phyloP scores from a whole-genome alignment of 257 asterid species.

The Capsicum pubescens region DNA sequence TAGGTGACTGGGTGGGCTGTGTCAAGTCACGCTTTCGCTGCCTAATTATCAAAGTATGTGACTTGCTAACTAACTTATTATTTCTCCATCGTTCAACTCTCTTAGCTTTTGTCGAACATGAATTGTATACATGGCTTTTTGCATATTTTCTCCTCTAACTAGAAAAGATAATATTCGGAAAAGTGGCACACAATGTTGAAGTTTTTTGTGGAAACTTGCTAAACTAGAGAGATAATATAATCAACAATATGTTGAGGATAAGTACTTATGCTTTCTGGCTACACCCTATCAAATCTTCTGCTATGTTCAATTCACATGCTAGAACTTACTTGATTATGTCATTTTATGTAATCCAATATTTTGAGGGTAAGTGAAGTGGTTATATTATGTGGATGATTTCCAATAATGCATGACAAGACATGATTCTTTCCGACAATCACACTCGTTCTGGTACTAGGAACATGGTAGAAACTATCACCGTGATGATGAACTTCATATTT shows the following conservation, averaged over 20 bases:
- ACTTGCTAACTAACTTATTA: slow-evolving; percentile 14
- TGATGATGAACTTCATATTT: too few relatives aligned
- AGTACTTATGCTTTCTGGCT: not conserved
- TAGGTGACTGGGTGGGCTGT: slow-evolving; percentile 58
- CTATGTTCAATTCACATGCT: not conserved
- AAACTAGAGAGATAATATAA: not conserved
- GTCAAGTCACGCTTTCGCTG: slow-evolving; percentile 58
- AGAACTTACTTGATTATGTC: not conserved
- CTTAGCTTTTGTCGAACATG: slow-evolving; percentile 7
- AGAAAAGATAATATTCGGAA: not conserved
- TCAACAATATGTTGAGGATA: not conserved
- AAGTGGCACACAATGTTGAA: too few relatives aligned
- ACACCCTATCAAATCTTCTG: not conserved
- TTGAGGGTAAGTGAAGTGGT: slow-evolving; percentile 18
- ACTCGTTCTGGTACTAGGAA: too few relatives aligned
- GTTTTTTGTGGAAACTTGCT: not conserved
- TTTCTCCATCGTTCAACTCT: not conserved
- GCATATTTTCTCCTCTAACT: slow-evolving; percentile 4
- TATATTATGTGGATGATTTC: slow-evolving; percentile 17
- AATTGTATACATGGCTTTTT: not conserved
- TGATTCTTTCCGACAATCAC: not conserved
- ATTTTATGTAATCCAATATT: not conserved
- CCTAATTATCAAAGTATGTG: slow-evolving; percentile 51
- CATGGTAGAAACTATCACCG: too few relatives aligned
- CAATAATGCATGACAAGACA: not conserved